A percentile compares a stretch with the other conserved stretches of the same genome.
These are phyloP conservation scores for Sphaerulina populicola DNA, from an alignment of 2,329 filamentous ascomycete genomes.

Conservation along the genomic window DNA sequence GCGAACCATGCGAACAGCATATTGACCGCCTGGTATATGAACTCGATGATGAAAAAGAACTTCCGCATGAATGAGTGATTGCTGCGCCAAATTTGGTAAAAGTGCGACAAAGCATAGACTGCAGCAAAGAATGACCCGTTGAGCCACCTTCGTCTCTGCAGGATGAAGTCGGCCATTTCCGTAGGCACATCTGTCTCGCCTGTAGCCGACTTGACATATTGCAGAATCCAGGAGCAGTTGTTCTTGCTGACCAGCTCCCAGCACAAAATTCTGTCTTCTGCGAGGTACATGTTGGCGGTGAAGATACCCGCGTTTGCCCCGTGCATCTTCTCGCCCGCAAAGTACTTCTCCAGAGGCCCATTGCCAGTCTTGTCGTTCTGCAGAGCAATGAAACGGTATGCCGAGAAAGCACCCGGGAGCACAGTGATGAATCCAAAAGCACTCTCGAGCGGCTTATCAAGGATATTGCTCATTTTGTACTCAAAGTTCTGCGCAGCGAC, in stretches of 20 bases:
- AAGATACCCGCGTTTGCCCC: slow-evolving; percentile 90
- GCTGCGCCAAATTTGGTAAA: slow-evolving; percentile 91
- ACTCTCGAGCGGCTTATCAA: slow-evolving; percentile 94
- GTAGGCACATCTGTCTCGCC: slow-evolving; percentile 97
- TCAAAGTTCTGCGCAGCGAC: slow-evolving; percentile 98
- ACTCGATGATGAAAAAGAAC: slow-evolving; percentile 83
- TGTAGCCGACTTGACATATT: slow-evolving; percentile 95
- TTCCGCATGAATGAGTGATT: slow-evolving; percentile 83
- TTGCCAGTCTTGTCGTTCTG: slow-evolving; percentile 95
- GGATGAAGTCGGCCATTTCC: slow-evolving; percentile 84
- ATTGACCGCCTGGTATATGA: slow-evolving; percentile 86
- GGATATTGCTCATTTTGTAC: slow-evolving; percentile 99
- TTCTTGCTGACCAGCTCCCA: slow-evolving; percentile 97
- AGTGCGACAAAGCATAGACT: slow-evolving; percentile 88
- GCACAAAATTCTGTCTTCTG: slow-evolving; percentile 96
- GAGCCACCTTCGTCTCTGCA: slow-evolving; percentile 92
- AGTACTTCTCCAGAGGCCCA: slow-evolving; percentile 92
- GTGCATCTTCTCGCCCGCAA: slow-evolving; percentile 92
- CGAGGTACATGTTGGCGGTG: slow-evolving; percentile 98
- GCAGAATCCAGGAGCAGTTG: slow-evolving; percentile 93
- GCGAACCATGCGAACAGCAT: slow-evolving; percentile 99
- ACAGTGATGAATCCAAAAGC: slow-evolving; percentile 97
- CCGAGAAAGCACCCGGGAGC: slow-evolving; percentile 94
- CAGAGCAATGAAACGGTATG: slow-evolving; percentile 86
- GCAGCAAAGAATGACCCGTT: slow-evolving; percentile 98